Base-by-base conservation (phyloP, 495 filamentous ascomycete species). In the Sphaerosporella brunnea region DNA sequence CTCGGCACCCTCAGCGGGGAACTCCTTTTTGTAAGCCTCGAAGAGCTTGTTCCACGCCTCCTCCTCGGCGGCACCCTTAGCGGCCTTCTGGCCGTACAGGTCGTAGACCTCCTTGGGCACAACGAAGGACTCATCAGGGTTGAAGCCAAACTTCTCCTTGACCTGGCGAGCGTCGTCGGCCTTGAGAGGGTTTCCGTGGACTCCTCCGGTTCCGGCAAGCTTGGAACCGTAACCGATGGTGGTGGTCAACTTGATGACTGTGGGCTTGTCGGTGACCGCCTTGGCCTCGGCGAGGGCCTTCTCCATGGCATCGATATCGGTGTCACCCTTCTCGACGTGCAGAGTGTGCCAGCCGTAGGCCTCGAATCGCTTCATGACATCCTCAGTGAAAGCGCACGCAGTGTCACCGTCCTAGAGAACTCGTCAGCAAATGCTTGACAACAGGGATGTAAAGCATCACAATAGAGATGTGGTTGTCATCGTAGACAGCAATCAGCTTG, bases 391-490 rank as follows among this genome's bases (percentile, higher is more conserved):
- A 44, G 90, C 80, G 58, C 73, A 77, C 69, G 84, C 84, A 65
- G 84, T 99, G 70, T 92, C 78, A 66, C 90, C 90, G 61, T 99
- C 90, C 46, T 58, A 60, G 42, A 36, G 35, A 26, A 9, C 13
- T 5, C 24, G 18, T 50, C 38, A 45, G 28, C 24, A 23, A n/a
- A n/a, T n/a, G n/a, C n/a, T n/a, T n/a, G n/a, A n/a, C n/a, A n/a
- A n/a, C n/a, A n/a, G n/a, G n/a, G n/a, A n/a, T n/a, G n/a, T n/a
- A n/a, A n/a, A n/a, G n/a, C n/a, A n/a, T n/a, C 68, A 82, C 79
- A 56, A 84, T 84, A 61, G 84, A 93, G 64, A 97, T 97, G 62
- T 90, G 80, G 73, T 99, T 99, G 72, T 99, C 90, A 62, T 99
- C 90, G 65, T 90, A 99, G 66, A 99, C 73, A 63, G 74, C 75